These are phyloP conservation scores for Triticum aestivum DNA, from an alignment of 176 grass and related monocot genomes.

Conservation along the genomic window DNA sequence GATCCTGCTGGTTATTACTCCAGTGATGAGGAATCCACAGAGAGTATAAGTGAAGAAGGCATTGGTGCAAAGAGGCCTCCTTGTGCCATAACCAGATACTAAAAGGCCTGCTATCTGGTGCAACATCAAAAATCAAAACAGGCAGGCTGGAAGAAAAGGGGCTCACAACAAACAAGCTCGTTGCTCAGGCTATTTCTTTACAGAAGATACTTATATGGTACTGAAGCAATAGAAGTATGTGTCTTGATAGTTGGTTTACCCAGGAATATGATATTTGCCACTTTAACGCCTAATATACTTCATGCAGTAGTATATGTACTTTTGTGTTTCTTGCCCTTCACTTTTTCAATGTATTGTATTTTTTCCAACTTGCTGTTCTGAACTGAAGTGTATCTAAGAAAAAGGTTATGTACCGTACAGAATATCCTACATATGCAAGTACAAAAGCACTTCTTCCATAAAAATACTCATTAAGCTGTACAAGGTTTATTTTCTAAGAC, in stretches of 20 bases:
- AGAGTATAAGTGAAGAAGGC: conserved; percentile 32
- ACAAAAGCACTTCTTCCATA: neutral
- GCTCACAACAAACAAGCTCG: neutral
- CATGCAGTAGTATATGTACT: conserved; percentile 9
- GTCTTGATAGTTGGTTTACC: conserved; percentile 6
- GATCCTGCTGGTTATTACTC: conserved; percentile 38
- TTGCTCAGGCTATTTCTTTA: neutral
- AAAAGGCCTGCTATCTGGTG: neutral
- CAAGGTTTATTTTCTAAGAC: conserved; percentile 28
- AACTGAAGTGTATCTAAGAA: conserved; percentile 11
- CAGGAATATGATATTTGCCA: conserved; percentile 16
- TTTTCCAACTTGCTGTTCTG: conserved; percentile 4
- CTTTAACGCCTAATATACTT: conserved; percentile 3
- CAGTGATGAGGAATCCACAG: conserved; percentile 24
- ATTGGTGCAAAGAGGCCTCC: conserved; percentile 18
- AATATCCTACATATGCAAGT: neutral
- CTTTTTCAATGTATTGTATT: conserved; percentile 10
- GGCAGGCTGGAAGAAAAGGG: conserved; percentile 11
- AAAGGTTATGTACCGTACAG: conserved; percentile 5
- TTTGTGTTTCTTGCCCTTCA: conserved; percentile 10
- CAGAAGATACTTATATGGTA: neutral
- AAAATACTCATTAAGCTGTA: conserved; percentile 27
- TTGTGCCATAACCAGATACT: conserved; percentile 31
- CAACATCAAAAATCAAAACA: conserved; percentile 20
- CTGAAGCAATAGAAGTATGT: neutral